Percentiles rank a stretch among this genome's conserved stretches.
These are phyloP conservation scores for Jamesozyma spencerorum DNA, from an alignment of 805 yeast species.

Conservation along the genomic window DNA sequence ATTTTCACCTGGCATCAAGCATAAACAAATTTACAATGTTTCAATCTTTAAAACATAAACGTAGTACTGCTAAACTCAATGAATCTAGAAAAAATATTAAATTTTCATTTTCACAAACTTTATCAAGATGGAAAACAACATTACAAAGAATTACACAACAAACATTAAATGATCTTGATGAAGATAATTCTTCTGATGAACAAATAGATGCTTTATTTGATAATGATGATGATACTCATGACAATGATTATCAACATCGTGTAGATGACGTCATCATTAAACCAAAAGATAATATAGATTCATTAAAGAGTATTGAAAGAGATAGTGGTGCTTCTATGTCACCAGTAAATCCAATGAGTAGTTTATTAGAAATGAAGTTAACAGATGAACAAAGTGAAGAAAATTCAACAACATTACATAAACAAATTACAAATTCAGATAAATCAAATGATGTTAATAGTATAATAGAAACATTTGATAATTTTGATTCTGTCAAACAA, in stretches of 20 bases:
- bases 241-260: no score
- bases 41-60: background rate
- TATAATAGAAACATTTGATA: conserved; percentile 20
- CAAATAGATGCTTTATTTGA: conserved; percentile 17
- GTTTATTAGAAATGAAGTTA: conserved; percentile 16
- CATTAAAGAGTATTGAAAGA: conserved; percentile 8
- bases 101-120: conserved; percentile 8
- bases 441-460: conserved; percentile 8
- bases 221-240: conserved; percentile 2
- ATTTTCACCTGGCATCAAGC: no score
- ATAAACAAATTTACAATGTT: background rate
- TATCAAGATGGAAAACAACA: conserved; percentile 18
- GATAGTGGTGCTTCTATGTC: conserved; percentile 12
- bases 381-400: conserved; percentile 13
- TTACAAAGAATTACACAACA: conserved; percentile 17
- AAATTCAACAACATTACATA: background rate
- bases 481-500: conserved; percentile 29
- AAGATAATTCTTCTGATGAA: conserved; percentile 11
- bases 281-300: background rate
- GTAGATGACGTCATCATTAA: no score
- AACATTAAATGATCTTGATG: conserved; percentile 16
- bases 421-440: background rate
- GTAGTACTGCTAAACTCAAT: background rate
- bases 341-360: conserved; percentile 1
- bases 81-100: background rate